Evolutionary conservation across 345 rosid species (phyloP).

Genomic region (Eucalyptus regnans): DNA sequence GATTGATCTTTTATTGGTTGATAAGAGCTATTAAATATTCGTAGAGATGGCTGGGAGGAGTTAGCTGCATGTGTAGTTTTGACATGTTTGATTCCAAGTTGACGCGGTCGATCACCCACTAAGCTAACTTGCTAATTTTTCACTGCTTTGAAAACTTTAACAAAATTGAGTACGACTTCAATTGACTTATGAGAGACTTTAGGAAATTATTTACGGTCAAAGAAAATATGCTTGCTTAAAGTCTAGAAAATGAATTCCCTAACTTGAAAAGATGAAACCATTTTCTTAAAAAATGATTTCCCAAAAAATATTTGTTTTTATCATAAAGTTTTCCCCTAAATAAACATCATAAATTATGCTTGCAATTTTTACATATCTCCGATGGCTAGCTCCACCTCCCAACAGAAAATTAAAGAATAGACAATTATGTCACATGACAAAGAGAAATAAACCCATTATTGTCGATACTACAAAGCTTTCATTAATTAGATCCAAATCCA

Average conservation of each 20-base stretch:
- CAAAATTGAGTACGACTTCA: not conserved
- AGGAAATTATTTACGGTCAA: not conserved
- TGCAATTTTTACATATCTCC: not conserved
- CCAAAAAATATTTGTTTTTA: not conserved
- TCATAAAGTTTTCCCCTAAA: not conserved
- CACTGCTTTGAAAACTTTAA: not conserved
- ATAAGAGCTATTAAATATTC: not conserved
- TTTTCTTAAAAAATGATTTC: not conserved
- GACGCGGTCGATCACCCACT: not conserved
- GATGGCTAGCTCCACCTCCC: not conserved
- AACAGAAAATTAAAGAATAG: not conserved
- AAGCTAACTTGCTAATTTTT: not conserved
- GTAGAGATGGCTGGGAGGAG: not conserved
- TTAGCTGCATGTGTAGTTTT: not conserved
- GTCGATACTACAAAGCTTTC: not conserved
- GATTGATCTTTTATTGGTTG: not conserved
- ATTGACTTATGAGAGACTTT: not conserved
- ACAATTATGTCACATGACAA: not conserved
- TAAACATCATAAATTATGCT: not conserved
- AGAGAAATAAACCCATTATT: not conserved
- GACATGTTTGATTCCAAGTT: not conserved
- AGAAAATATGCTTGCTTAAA: not conserved
- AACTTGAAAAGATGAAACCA: not conserved
- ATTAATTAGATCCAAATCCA: not conserved
- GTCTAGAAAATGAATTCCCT: not conserved